Conservation (phyloP, 1,284 basidiomycete genomes). For the Cutaneotrichosporon sp. region DNA sequence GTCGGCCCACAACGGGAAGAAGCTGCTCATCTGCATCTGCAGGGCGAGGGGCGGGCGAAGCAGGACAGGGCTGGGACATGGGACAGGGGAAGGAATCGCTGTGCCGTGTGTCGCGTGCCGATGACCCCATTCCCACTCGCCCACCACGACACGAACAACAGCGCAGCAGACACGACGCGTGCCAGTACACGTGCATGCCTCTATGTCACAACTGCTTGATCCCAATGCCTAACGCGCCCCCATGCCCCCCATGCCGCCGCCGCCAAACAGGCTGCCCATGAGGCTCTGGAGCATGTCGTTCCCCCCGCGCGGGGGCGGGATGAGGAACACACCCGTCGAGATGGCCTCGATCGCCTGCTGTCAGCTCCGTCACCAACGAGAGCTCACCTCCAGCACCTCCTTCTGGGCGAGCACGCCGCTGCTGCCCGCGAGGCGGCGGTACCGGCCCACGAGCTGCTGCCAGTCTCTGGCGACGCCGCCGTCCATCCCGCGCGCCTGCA, state of each 20-base stretch:
- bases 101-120: no score
- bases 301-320: conserved; percentile 69
- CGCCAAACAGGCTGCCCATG: conserved; percentile 77
- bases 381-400: conserved; percentile 75
- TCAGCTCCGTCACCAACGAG: no score
- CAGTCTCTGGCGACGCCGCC: conserved; percentile 63
- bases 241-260: conserved; percentile 54
- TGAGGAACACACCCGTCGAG: conserved; percentile 67
- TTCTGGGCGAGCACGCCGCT: conserved; percentile 64
- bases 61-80: no score
- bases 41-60: no score
- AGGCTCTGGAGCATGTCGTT: conserved; percentile 81
- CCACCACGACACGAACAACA: neutral
- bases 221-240: conserved; percentile 12
- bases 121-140: neutral
- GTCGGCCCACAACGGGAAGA: no score
- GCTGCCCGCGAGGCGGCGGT: conserved; percentile 58
- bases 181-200: conserved; percentile 5
- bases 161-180: neutral
- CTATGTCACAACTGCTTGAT: neutral
- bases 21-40: no score
- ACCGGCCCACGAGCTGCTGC: conserved; percentile 77
- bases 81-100: no score
- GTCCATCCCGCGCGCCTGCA: conserved; percentile 61
- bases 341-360: conserved; percentile 64